Conservation (phyloP, 805 yeast genomes). For the Cyberlindnera maritima region DNA sequence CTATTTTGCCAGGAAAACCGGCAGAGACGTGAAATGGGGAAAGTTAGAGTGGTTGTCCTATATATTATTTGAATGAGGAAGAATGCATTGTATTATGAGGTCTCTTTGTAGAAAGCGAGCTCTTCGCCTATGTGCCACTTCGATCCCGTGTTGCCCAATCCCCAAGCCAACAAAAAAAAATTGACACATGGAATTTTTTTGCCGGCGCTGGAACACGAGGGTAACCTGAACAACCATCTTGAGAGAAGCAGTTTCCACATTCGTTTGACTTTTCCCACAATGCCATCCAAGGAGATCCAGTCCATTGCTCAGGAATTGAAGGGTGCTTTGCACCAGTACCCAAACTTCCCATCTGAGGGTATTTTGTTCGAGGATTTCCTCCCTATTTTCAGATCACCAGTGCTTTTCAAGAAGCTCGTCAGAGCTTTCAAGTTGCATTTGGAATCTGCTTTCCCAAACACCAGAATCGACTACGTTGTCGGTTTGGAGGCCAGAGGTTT, state of each 20-base stretch:
- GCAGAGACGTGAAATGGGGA: background rate
- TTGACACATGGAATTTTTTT: constrained; percentile 8
- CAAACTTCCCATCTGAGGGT: constrained; percentile 93
- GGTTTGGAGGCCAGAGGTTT: constrained; percentile 98
- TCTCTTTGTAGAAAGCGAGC: too few relatives aligned
- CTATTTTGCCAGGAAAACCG: background rate
- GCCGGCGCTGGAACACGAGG: too few relatives aligned
- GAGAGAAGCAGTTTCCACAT: background rate
- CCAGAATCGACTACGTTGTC: constrained; percentile 80
- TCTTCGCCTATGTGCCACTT: background rate
- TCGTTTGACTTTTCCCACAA: background rate
- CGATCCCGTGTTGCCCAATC: background rate
- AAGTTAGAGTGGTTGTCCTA: too few relatives aligned
- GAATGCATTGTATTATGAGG: background rate
- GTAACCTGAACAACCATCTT: background rate
- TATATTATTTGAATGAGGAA: background rate
- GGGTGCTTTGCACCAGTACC: constrained; percentile 69
- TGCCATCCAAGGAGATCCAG: constrained; percentile 21
- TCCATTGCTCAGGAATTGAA: constrained; percentile 44
- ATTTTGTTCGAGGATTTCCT: constrained; percentile 92
- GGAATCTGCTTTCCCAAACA: constrained; percentile 48
- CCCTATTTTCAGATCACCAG: constrained; percentile 87
- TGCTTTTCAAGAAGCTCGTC: constrained; percentile 73
- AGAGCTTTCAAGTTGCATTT: constrained; percentile 78
- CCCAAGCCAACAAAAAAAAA: constrained; percentile 1